Percentiles rank a stretch among this genome's conserved stretches.
Conservation (phyloP, 2,329 filamentous ascomycete genomes). For the Pyrenochaeta sp. region DNA sequence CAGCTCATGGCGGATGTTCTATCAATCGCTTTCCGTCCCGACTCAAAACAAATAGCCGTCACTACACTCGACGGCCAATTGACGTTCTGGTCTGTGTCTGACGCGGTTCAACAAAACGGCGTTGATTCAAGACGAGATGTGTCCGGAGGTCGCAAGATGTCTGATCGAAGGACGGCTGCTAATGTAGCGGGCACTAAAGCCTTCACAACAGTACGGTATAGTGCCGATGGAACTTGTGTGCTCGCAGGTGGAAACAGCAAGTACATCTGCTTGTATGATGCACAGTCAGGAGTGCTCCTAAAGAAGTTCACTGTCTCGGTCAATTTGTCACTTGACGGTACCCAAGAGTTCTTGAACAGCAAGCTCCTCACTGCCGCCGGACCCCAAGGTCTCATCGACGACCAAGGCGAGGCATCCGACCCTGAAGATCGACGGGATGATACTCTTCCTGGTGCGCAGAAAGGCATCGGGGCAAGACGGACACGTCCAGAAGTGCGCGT, state of each 20-base stretch:
- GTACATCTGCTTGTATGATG: constrained; percentile 97
- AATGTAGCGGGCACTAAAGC: constrained; percentile 90
- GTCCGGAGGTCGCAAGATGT: constrained; percentile 87
- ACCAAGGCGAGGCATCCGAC: constrained; percentile 87
- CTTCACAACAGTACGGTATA: constrained; percentile 88
- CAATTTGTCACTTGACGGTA: constrained; percentile 93
- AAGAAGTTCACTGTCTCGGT: constrained; percentile 96
- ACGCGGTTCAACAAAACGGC: constrained; percentile 84
- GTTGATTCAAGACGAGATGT: constrained; percentile 91
- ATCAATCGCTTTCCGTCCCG: constrained; percentile 84
- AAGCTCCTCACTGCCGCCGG: constrained; percentile 90
- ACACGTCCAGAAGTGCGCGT: constrained; percentile 84
- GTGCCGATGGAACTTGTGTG: constrained; percentile 88
- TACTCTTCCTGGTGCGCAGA: constrained; percentile 82
- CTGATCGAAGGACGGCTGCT: constrained; percentile 88
- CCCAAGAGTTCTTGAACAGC: constrained; percentile 96
- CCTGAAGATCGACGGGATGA: constrained; percentile 82
- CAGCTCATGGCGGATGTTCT: constrained; percentile 92
- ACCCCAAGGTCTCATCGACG: constrained; percentile 82
- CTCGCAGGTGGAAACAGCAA: constrained; percentile 96
- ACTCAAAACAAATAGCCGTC: constrained; percentile 88
- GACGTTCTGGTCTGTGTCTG: constrained; percentile 91
- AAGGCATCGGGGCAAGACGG: constrained; percentile 84
- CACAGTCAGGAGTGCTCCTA: constrained; percentile 85
- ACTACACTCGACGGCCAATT: constrained; percentile 93